A percentile compares a stretch with the other conserved stretches of the same genome.
phyloP scores from a whole-genome alignment of 2,329 filamentous ascomycete species.

The Beauveria varroae region DNA sequence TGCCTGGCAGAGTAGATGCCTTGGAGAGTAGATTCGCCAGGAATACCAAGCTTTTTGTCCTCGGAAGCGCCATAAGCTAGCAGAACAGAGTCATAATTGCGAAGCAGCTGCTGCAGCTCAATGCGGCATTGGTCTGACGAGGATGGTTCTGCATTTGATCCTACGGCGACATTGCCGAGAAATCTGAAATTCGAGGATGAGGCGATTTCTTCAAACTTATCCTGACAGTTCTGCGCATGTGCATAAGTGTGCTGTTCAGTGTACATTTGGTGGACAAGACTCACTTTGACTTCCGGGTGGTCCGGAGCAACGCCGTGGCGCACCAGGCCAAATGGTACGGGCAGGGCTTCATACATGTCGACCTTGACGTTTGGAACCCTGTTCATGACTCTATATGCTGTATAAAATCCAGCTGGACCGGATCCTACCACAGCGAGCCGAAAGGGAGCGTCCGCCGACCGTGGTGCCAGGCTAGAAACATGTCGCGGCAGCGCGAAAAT shows the following conservation, averaged over 20 bases:
- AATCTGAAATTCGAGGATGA: constrained; percentile 78
- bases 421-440: constrained; percentile 87
- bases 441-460: constrained; percentile 44
- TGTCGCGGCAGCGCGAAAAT: neutral
- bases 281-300: constrained; percentile 94
- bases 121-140: constrained; percentile 42
- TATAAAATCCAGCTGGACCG: constrained; percentile 93
- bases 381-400: constrained; percentile 75
- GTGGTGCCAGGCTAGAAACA: constrained; percentile 7
- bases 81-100: constrained; percentile 84
- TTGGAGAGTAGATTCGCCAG: constrained; percentile 64
- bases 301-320: constrained; percentile 96
- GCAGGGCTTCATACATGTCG: constrained; percentile 94
- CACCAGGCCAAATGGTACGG: constrained; percentile 87
- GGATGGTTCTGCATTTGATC: constrained; percentile 33
- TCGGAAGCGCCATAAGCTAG: constrained; percentile 89
- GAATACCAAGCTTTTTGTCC: constrained; percentile 71
- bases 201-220: constrained; percentile 86
- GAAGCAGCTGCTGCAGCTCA: constrained; percentile 59
- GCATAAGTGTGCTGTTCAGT: neutral
- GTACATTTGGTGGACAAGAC: constrained; percentile 11
- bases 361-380: constrained; percentile 65
- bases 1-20: constrained; percentile 83
- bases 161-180: constrained; percentile 80
- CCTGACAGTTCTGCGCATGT: constrained; percentile 71